Evolutionary conservation across 2,329 filamentous ascomycete species (phyloP).

Genomic region (Beauveria sp.): DNA sequence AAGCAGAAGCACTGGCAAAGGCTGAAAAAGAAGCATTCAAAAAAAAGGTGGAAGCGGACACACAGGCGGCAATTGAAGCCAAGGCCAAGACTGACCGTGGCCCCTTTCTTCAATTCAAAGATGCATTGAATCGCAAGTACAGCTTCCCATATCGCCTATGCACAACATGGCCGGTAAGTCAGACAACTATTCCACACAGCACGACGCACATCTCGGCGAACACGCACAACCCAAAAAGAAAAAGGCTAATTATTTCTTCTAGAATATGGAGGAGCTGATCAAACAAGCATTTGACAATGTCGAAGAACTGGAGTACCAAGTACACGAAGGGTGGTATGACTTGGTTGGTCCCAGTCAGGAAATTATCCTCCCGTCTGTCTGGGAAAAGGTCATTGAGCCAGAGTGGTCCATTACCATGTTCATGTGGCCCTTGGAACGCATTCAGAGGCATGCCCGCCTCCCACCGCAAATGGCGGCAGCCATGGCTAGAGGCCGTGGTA

Average conservation of each 20-base stretch:
- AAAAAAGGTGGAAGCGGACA: conserved; percentile 44
- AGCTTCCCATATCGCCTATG: conserved; percentile 85
- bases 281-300: conserved; percentile 77
- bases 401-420: conserved; percentile 51
- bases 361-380: conserved; percentile 70
- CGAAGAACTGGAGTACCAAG: conserved; percentile 66
- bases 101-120: conserved; percentile 79
- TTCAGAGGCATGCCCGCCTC: not conserved
- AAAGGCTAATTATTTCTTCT: not conserved
- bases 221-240: not conserved
- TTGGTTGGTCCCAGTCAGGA: conserved; percentile 71
- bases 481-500: conserved; percentile 10
- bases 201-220: not conserved
- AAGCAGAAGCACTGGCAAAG: conserved; percentile 27
- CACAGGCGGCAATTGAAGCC: conserved; percentile 40
- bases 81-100: conserved; percentile 47
- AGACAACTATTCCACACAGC: not conserved
- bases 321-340: conserved; percentile 73
- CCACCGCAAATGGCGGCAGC: not conserved
- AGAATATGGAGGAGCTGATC: conserved; percentile 84
- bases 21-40: conserved; percentile 35
- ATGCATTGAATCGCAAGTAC: conserved; percentile 85
- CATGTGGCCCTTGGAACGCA: conserved; percentile 48
- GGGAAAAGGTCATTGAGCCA: conserved; percentile 74
- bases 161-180: conserved; percentile 70